Base-by-base conservation (phyloP, 192 early-diverging fungal species). In the Mortierella hygrophila region DNA sequence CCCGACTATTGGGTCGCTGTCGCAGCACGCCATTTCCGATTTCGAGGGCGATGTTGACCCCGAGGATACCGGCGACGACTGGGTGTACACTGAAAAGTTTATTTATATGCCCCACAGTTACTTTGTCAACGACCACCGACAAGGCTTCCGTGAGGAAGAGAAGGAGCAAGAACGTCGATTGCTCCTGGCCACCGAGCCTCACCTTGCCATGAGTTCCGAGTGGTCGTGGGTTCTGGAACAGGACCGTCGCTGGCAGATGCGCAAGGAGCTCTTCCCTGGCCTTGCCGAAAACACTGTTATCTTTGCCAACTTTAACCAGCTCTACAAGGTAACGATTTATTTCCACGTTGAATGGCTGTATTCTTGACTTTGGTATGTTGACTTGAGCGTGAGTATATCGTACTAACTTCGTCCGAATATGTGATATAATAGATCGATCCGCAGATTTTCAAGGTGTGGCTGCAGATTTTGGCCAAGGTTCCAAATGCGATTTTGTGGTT, bases 281-380 rank as follows among this genome's bases (percentile, higher is more conserved):
- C 72, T 98, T 55, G 85, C 91, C 26, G 96, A 97, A 82, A 93
- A 97, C 87, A 93, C 93, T 26, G 94, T 97, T 26, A 97, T 99
- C 71, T 97, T 96, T 94, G 97, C 97, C 73, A 97, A 97, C 88
- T 98, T 99, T 82, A 99, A 99, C 88, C 97, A 99, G 91, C 90
- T 97, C 13, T 99, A 99, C 91, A 99, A 99, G 87, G 89, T 94
- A 82, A 29, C 4, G 13, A 21, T 16, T 37, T 13, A 26, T 8
- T 9, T 35, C 40, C 11, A 4, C 16, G n/a, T 20, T 20, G 37
- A 5, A 18, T 40, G 68, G 9, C 5, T 41, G 40, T 15, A 20
- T 70, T n/a, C 9, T 20, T 23, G 69, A 23, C 49, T 4, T 20
- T 1, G 41, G 29, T 29, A 23, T 68, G 68, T 40, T 40, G 6